phyloP scores from a whole-genome alignment of 2,329 filamentous ascomycete genomes.

The Stagonosporopsis cucurbitacearum region DNA sequence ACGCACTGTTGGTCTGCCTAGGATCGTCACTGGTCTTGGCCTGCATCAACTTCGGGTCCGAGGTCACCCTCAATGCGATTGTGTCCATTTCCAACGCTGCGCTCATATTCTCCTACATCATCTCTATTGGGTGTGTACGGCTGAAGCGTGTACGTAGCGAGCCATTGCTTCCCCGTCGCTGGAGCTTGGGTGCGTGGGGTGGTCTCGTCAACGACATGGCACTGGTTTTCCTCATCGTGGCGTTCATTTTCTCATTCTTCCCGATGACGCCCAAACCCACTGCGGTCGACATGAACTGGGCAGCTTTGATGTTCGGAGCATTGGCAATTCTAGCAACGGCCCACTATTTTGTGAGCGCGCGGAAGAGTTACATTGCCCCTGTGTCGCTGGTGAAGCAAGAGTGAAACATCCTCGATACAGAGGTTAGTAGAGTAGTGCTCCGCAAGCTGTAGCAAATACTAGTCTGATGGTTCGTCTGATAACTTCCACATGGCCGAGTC shows the following conservation, averaged over 20 bases:
- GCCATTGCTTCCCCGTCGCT: slow-evolving; percentile 38
- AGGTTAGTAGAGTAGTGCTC: no score
- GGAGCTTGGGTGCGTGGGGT: slow-evolving; percentile 49
- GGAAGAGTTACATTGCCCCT: slow-evolving; percentile 21
- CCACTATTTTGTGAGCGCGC: slow-evolving; percentile 24
- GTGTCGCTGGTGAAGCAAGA: slow-evolving; percentile 22
- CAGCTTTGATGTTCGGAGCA: slow-evolving; percentile 51
- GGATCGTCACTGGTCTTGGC: slow-evolving; percentile 47
- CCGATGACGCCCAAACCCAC: slow-evolving; percentile 33
- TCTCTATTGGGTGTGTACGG: slow-evolving; percentile 42
- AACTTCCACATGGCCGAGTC: no score
- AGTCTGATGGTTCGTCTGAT: no score
- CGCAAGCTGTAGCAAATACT: no score
- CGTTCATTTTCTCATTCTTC: slow-evolving; percentile 54
- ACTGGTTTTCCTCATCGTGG: slow-evolving; percentile 43
- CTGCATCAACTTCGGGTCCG: slow-evolving; percentile 53
- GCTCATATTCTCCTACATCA: slow-evolving; percentile 41
- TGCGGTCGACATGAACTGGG: slow-evolving; percentile 55
- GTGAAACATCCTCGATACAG: no score
- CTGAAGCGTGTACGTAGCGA: slow-evolving; percentile 34
- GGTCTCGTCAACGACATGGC: slow-evolving; percentile 46
- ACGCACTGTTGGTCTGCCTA: slow-evolving; percentile 42
- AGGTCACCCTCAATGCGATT: slow-evolving; percentile 51
- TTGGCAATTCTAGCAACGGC: slow-evolving; percentile 19
- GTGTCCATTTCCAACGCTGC: slow-evolving; percentile 43